Evolutionary conservation across 495 filamentous ascomycete genomes (phyloP).

Genomic region (Margaritispora aquatica): DNA sequence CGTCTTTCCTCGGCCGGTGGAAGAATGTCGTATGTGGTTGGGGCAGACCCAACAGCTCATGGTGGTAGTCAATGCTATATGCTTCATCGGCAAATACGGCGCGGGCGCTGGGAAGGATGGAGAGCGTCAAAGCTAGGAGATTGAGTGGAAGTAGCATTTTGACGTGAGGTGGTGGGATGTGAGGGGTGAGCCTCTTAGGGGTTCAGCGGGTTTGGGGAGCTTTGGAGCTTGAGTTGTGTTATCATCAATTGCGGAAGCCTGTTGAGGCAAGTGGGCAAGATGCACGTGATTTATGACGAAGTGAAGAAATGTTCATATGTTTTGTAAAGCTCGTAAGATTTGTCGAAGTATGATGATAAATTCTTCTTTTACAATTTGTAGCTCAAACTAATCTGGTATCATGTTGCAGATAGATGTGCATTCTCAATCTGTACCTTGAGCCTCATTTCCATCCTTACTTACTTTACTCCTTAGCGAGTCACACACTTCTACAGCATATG

Average conservation of each 20-base stretch:
- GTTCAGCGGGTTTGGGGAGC: background rate
- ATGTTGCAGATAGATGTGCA: too few species aligned
- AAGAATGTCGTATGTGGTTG: slow-evolving; percentile 85
- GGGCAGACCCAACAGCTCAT: slow-evolving; percentile 78
- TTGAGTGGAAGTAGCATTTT: slow-evolving; percentile 21
- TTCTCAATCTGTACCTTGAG: too few species aligned
- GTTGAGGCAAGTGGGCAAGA: background rate
- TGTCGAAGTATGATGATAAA: too few species aligned
- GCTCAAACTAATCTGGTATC: too few species aligned
- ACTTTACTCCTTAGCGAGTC: too few species aligned
- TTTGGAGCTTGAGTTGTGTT: slow-evolving; percentile 4
- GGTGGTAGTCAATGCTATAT: slow-evolving; percentile 87
- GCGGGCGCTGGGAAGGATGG: slow-evolving; percentile 31
- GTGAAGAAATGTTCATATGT: too few species aligned
- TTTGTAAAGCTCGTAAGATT: too few species aligned
- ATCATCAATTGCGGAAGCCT: background rate
- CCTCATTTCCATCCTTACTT: too few species aligned
- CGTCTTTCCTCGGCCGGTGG: slow-evolving; percentile 72
- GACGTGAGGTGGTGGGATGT: background rate
- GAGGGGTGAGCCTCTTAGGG: background rate
- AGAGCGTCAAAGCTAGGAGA: slow-evolving; percentile 20
- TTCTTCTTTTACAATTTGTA: too few species aligned
- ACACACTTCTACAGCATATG: too few species aligned
- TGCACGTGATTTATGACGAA: too few species aligned
- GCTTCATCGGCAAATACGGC: slow-evolving; percentile 90